phyloP scores from a whole-genome alignment of 2,329 filamentous ascomycete genomes.

The Diplodia sapinea region DNA sequence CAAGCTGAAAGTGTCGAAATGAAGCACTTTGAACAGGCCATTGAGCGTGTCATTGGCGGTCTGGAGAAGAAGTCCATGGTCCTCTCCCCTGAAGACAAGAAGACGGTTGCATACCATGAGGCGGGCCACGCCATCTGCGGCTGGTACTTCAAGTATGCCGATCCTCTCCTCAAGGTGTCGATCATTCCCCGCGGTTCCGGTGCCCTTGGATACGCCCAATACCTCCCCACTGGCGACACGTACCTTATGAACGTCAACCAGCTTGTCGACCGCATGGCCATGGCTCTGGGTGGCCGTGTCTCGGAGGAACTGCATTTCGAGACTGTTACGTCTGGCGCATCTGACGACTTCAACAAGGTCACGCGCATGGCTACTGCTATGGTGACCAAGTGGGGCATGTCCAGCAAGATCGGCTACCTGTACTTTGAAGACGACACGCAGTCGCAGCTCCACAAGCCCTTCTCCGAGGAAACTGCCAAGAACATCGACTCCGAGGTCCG shows the following conservation, averaged over 20 bases:
- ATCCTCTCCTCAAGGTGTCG: conserved; percentile 95
- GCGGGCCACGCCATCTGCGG: conserved; percentile 98
- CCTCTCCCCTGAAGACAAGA: conserved; percentile 91
- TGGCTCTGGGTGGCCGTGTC: conserved; percentile 95
- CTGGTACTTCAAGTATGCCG: conserved; percentile 96
- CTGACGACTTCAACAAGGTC: conserved; percentile 98
- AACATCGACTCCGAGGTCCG: conserved; percentile 91
- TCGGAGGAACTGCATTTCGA: conserved; percentile 97
- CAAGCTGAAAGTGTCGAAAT: conserved; percentile 83
- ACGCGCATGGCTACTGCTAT: conserved; percentile 94
- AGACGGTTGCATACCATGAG: conserved; percentile 96
- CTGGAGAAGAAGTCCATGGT: conserved; percentile 97
- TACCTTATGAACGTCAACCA: conserved; percentile 96
- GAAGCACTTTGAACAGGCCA: conserved; percentile 94
- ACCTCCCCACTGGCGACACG: conserved; percentile 87
- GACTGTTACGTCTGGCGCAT: conserved; percentile 92
- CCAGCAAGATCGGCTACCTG: conserved; percentile 86
- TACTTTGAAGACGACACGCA: conserved; percentile 85
- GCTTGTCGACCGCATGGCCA: conserved; percentile 99
- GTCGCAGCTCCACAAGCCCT: conserved; percentile 88
- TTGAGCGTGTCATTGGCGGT: conserved; percentile 95
- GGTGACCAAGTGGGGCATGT: conserved; percentile 99
- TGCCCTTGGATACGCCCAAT: conserved; percentile 94
- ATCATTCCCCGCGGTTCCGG: conserved; percentile 97
- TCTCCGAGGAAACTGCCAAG: conserved; percentile 91